Base-by-base conservation (phyloP, 2,329 filamentous ascomycete species). In the Alternaria solani region DNA sequence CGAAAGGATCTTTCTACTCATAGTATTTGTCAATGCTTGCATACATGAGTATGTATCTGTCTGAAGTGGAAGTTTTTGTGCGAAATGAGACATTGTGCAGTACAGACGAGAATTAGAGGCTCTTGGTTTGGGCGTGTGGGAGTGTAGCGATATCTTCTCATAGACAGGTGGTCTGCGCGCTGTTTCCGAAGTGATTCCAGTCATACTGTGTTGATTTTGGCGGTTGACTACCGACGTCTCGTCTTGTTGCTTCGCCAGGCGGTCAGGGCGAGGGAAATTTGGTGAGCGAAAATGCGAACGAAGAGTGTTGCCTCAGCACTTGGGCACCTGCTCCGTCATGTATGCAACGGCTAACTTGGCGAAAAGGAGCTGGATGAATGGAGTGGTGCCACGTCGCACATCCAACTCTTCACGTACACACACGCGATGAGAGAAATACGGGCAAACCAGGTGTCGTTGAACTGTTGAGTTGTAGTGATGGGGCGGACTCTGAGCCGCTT, bases 401-500 rank as follows among this genome's bases (percentile, higher is more conserved):
- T 34, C 43, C 20, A 20, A 39, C 30, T 26, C 23, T 20, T 25
- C 5, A 25, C 9, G 23, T 25, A 49, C 14, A 39, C 38, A 36
- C 14, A 9, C 7, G 20, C 23, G 46, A 20, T 30, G 16, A 34
- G 9, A 34, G 25, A 34, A 25, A 20, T 23, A 36, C 41, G 46
- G 53, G 46, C 26, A 44, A 23, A 52, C 55, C 39, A 56, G 38
- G 53, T 16, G 52, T 51, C 12, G 32, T 18, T 30, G 18, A 46
- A 32, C 51, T 56, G 52, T 55, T 56, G 44, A 47, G 52, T 51
- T 18, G 38, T 41, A 38, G 23, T 39, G 44, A 59, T 56, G 52
- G 39, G 52, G 52, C 44, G 39, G 52, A 54, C 49, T 32, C 38
- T 55, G 42, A 56, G 57, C 57, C 46, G 41, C 44, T 41, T 42